phyloP scores from a whole-genome alignment of 257 asterid genomes.

The Nicotiana paniculata region DNA sequence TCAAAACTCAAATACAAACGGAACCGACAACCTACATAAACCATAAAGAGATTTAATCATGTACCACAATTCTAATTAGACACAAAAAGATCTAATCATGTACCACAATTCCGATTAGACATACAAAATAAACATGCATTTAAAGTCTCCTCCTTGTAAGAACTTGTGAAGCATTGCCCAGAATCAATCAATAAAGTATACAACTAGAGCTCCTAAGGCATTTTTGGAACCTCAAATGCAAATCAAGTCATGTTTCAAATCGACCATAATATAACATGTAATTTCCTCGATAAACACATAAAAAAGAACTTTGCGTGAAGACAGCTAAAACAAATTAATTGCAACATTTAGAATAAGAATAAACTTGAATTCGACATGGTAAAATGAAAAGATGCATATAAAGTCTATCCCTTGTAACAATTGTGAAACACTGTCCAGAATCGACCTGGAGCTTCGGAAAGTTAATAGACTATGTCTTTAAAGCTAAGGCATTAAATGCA shows the following conservation, averaged over 20 bases:
- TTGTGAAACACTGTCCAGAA: background rate
- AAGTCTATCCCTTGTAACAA: background rate
- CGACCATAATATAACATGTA: background rate
- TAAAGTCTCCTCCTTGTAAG: background rate
- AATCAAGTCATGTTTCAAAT: background rate
- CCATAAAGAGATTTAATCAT: background rate
- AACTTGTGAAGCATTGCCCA: background rate
- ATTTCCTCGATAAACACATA: background rate
- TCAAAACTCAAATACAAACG: background rate
- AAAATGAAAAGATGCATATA: background rate
- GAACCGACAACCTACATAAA: background rate
- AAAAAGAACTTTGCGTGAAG: background rate
- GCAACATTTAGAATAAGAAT: background rate
- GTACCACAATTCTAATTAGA: background rate
- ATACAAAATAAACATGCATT: background rate
- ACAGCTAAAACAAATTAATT: background rate
- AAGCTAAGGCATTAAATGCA: background rate
- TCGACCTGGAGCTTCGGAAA: background rate
- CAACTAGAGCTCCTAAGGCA: background rate
- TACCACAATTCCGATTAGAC: background rate
- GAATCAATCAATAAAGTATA: background rate
- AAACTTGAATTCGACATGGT: background rate
- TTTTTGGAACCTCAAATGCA: background rate
- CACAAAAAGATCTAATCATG: background rate
- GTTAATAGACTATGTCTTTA: background rate